Evolutionary conservation across 1,284 basidiomycete genomes (phyloP), one percentile per base, ranked within the genome.

Genomic region (Ustilago xerochloae): DNA sequence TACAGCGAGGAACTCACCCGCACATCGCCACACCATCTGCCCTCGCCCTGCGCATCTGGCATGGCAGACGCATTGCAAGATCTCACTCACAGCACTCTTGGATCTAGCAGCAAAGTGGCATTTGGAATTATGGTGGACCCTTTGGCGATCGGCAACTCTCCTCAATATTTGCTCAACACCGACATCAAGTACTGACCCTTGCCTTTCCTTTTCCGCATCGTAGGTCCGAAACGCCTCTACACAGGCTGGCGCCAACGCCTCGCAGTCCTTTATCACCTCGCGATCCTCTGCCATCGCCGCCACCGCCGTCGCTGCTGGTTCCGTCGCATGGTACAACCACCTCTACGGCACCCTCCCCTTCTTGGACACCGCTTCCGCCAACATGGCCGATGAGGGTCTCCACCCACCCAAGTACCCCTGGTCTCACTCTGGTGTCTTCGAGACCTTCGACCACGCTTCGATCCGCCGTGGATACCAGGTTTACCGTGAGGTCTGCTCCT

Each of bases 381-480:
- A 81, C 78, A 74, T 78, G 72, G 70, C 91, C 52, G 97, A 99
- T 80, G 93, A 95, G 79, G 97, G 97, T 78, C 90, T 99, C 53
- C 97, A 99, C 87, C 90, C 97, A 38, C 86, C 92, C 65, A 85
- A 87, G 46, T 93, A 93, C 86, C 96, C 95, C 20, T 99, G 95
- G 93, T 88, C 92, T 47, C 94, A 98, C 87, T 89, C 90, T 61
- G 96, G 97, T 35, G 85, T 86, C 73, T 87, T 98, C 46, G 92
- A 97, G 85, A 91, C 93, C 48, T 99, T 96, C 84, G 94, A 99
- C 89, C 97, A 99, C 86, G 89, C 93, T 68, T 80, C 93, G 84
- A 98, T 99, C 85, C 93, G 97, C 83, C 91, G 97, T 84, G 97
- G 97, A 29, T 99, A 97, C 88, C 92, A 94, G 74, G 97, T 99